Conservation (phyloP, 805 yeast species). For the Barnettozyma salicaria region DNA sequence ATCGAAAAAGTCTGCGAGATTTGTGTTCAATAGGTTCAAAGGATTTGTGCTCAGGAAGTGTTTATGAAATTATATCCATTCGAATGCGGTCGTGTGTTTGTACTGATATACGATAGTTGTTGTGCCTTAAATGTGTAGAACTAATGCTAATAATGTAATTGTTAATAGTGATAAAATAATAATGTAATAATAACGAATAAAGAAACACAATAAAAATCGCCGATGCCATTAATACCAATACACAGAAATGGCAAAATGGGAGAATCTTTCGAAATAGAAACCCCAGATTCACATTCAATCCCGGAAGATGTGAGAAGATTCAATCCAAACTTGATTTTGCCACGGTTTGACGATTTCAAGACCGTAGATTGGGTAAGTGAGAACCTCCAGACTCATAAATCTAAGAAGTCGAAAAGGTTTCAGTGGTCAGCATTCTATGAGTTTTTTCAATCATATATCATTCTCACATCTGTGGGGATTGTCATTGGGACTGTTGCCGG, state of each 20-base stretch:
- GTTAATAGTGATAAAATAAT: too few relatives aligned
- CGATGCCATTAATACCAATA: not conserved
- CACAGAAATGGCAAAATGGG: not conserved
- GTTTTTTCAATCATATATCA: slow-evolving; percentile 49
- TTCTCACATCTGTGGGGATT: slow-evolving; percentile 69
- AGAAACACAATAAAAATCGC: slow-evolving; percentile 9
- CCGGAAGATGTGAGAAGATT: not conserved
- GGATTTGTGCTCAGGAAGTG: too few relatives aligned
- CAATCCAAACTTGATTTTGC: slow-evolving; percentile 15
- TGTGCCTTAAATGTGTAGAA: too few relatives aligned
- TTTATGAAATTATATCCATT: too few relatives aligned
- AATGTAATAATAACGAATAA: slow-evolving; percentile 18
- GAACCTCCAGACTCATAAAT: slow-evolving; percentile 41
- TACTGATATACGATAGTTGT: too few relatives aligned
- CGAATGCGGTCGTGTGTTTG: too few relatives aligned
- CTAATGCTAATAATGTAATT: too few relatives aligned
- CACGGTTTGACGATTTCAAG: slow-evolving; percentile 51
- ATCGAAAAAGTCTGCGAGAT: too few relatives aligned
- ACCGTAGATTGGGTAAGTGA: slow-evolving; percentile 73
- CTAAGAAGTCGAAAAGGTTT: slow-evolving; percentile 9
- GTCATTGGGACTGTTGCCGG: slow-evolving; percentile 82
- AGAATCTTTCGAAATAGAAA: slow-evolving; percentile 5
- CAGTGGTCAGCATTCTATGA: slow-evolving; percentile 12
- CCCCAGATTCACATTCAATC: too few relatives aligned
- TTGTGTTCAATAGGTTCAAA: too few relatives aligned